Percentiles rank a stretch among this genome's conserved stretches.
Evolutionary conservation across 805 yeast genomes (phyloP).

Genomic region (Zygosaccharomyces lentus): DNA sequence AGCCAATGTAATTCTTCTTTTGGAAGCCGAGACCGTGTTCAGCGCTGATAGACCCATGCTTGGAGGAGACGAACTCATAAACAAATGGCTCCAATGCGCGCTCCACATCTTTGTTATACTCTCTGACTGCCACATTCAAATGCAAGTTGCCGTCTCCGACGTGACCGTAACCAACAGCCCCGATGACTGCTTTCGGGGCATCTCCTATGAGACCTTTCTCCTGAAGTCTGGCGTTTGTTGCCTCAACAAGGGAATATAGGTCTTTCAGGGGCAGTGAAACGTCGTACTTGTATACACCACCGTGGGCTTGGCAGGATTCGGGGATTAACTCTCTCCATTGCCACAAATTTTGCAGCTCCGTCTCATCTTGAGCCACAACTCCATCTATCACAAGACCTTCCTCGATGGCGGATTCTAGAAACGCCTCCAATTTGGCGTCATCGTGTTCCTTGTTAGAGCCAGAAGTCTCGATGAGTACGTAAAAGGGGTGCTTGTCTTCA

Average conservation of each 20-base stretch:
- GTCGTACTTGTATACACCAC: constrained; percentile 97
- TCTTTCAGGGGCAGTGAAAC: constrained; percentile 84
- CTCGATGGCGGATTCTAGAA: constrained; percentile 82
- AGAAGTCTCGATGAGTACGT: constrained; percentile 89
- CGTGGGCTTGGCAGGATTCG: constrained; percentile 77
- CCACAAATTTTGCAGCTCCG: constrained; percentile 83
- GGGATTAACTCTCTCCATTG: constrained; percentile 93
- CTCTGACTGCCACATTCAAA: constrained; percentile 85
- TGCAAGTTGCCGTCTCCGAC: constrained; percentile 97
- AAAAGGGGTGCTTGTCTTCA: constrained; percentile 79
- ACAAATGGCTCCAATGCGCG: constrained; percentile 86
- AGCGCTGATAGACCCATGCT: constrained; percentile 87
- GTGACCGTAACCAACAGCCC: constrained; percentile 96
- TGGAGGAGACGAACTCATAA: constrained; percentile 74
- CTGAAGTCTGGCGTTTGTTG: constrained; percentile 56
- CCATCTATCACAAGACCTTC: constrained; percentile 85
- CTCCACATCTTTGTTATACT: constrained; percentile 76
- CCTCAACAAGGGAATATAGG: constrained; percentile 78
- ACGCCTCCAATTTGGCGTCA: constrained; percentile 79
- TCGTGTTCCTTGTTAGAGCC: constrained; percentile 94
- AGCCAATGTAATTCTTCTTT: constrained; percentile 83
- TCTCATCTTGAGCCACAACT: constrained; percentile 91
- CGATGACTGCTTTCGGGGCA: constrained; percentile 63
- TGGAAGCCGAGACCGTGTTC: constrained; percentile 98
- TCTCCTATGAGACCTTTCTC: constrained; percentile 57